Evolutionary conservation across 257 asterid genomes (phyloP), one percentile per base, ranked within the genome.

Genomic region (Perilla frutescens): DNA sequence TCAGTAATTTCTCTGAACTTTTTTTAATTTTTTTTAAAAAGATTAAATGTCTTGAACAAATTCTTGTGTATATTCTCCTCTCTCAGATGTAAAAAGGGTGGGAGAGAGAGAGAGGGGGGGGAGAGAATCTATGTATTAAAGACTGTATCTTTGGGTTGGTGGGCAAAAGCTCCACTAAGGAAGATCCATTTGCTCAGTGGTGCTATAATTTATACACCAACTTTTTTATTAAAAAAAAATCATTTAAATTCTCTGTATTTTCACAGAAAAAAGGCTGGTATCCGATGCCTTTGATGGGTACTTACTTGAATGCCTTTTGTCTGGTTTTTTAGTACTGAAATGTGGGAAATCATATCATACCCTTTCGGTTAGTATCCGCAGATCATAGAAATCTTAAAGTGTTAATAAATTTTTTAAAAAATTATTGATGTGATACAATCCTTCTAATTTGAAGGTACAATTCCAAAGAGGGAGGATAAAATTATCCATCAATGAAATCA

Each of bases 161-260:
- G 84, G 81, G 49, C 77, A 80, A 73, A 78, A 78, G 86, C 80
- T 75, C 73, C 80, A 56, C 89, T 78, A 66, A 75, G 81, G 80
- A 84, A 80, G 85, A 79, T 79, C 81, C 74, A 79, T 45, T 57
- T 51, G 86, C 72, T 68, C 73, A 73, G 68, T 82, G 79, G 82
- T 56, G 79, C 74, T 55, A 74, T 82, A 32, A 72, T 84, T 84
- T 81, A 77, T 76, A 66, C 64, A 77, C 54, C 58, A 68, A 72
- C 72, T 55, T 50, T 20, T 45, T 26, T 12, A 15, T 54, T 44
- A 15, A 5, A 1, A 31, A 55, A 32, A 71, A 58, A n/a, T 10
- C 0, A 47, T 44, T 74, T 62, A 15, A 75, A 59, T 65, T 70
- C 50, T 70, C 20, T 63, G 77, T 70, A 60, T 9, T 39, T 55